Base-by-base conservation (phyloP, 352 stramenopile species). In the Phytophthora pluvialis region DNA sequence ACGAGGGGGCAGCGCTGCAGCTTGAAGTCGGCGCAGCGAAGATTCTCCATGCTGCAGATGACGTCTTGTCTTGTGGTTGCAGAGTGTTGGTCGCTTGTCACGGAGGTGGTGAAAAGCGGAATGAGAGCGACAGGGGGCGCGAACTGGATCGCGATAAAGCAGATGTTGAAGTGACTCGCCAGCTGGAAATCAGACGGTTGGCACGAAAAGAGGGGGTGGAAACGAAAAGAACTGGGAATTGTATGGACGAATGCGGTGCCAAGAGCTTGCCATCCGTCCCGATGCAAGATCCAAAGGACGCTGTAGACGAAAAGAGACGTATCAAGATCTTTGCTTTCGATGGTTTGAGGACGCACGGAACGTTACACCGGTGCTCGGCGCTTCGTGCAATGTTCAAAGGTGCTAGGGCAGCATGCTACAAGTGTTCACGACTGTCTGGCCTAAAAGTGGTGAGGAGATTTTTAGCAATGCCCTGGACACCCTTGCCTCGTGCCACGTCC, bases 131-230 rank as follows among this genome's bases (percentile, higher is more conserved):
- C 31, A 35, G 31, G 10, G n/a, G 31, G 10, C 31, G 31, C 31
- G 31, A 35, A 35, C 31, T 35, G 31, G 10, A 35, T 35, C 31
- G 31, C 10, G 21, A 21, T 35, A 35, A 35, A 35, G 7, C 31
- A 11, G 31, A 35, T 33, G 47, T 54, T 54, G 16, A 54, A 54
- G 29, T 43, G 35, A n/a, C 35, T 40, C 10, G 10, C 31, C 31
- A 35, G 25, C 21, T 21, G 26, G 4, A 38, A 26, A 42, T 16
- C 29, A 42, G 16, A n/a, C 42, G 46, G 46, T 40, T 13, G 4
- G 46, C 11, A 6, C 15, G n/a, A 38, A 53, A 35, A 51, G 46
- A 42, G n/a, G 46, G 46, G 46, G 29, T 53, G 46, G 31, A 3
- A 16, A 25, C 21, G 11, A 1, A 51, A 10, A 51, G 5, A 18